These are phyloP conservation scores for Hyaloraphidium curvatum DNA, from an alignment of 192 early-diverging fungal genomes.

Conservation along the genomic window DNA sequence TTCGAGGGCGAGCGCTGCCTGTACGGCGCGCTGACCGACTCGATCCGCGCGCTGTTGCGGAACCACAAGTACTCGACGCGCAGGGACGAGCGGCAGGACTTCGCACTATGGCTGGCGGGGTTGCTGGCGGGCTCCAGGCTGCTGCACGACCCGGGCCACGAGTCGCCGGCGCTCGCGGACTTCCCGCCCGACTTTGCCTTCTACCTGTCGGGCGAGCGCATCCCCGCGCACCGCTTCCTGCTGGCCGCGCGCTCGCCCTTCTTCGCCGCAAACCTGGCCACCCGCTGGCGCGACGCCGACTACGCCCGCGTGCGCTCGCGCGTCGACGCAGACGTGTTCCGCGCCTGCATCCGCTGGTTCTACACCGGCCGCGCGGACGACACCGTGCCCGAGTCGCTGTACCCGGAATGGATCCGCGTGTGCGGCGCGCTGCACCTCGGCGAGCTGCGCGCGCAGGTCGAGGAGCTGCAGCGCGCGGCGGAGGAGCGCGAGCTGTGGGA, in stretches of 20 bases:
- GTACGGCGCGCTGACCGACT: slow-evolving; percentile 23
- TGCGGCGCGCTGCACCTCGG: slow-evolving; percentile 10
- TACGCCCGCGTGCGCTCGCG: slow-evolving; percentile 8
- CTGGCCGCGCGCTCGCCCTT: slow-evolving; percentile 17
- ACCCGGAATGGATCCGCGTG: slow-evolving; percentile 12
- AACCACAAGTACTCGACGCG: slow-evolving; percentile 13
- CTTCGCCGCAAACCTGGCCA: slow-evolving; percentile 13
- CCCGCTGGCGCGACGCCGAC: slow-evolving; percentile 8
- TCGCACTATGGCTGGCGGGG: no score
- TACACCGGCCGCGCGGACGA: slow-evolving; percentile 19
- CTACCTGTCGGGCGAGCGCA: no score
- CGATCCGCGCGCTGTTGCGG: slow-evolving; percentile 20
- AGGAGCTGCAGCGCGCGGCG: neutral
- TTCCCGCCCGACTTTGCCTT: no score
- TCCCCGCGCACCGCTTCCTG: slow-evolving; percentile 19
- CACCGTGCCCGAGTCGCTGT: slow-evolving; percentile 2
- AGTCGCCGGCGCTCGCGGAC: neutral
- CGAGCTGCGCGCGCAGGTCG: slow-evolving; percentile 8
- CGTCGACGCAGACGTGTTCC: slow-evolving; percentile 17
- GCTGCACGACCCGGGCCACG: no score
- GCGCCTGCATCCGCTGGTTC: slow-evolving; percentile 15
- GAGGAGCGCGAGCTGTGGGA: no score
- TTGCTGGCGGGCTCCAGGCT: no score
- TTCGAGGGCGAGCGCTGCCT: slow-evolving; percentile 25
- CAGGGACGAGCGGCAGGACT: no score